Evolutionary conservation across 1,284 basidiomycete genomes (phyloP).

Genomic region (Sanghuangporus baumii): DNA sequence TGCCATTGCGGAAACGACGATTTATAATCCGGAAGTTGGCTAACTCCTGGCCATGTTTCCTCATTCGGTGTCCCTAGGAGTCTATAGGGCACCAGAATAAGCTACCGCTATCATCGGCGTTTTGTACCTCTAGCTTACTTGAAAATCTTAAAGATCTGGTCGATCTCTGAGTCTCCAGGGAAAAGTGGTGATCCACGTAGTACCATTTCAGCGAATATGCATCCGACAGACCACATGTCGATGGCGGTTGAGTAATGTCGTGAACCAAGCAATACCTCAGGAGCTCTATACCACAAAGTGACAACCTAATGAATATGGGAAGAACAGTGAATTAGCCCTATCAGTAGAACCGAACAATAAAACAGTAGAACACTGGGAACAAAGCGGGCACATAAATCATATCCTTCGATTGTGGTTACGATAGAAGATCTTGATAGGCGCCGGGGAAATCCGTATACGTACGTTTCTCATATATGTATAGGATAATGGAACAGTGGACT

Average conservation of each 20-base stretch:
- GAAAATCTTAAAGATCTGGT: constrained; percentile 99
- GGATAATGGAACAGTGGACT: constrained; percentile 21
- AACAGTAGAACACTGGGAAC: constrained; percentile 9
- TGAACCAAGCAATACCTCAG: constrained; percentile 93
- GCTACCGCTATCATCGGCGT: background rate
- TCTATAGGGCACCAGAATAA: constrained; percentile 34
- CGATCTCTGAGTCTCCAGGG: constrained; percentile 98
- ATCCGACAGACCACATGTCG: constrained; percentile 98
- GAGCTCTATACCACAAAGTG: constrained; percentile 97
- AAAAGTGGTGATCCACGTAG: constrained; percentile 87
- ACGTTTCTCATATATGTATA: background rate
- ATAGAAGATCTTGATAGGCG: background rate
- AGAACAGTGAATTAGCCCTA: constrained; percentile 10
- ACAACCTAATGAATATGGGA: constrained; percentile 66
- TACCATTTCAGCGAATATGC: constrained; percentile 92
- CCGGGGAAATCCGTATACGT: background rate
- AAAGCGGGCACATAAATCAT: background rate
- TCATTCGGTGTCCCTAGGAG: constrained; percentile 95
- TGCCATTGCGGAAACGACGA: constrained; percentile 95
- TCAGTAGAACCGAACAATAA: constrained; percentile 6
- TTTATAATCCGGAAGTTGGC: constrained; percentile 92
- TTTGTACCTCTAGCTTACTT: constrained; percentile 43
- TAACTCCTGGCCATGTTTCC: constrained; percentile 88
- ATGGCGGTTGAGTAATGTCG: constrained; percentile 95
- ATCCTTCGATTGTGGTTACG: background rate